Base-by-base conservation (phyloP, 495 filamentous ascomycete genomes). In the Penicillium samsonianum region DNA sequence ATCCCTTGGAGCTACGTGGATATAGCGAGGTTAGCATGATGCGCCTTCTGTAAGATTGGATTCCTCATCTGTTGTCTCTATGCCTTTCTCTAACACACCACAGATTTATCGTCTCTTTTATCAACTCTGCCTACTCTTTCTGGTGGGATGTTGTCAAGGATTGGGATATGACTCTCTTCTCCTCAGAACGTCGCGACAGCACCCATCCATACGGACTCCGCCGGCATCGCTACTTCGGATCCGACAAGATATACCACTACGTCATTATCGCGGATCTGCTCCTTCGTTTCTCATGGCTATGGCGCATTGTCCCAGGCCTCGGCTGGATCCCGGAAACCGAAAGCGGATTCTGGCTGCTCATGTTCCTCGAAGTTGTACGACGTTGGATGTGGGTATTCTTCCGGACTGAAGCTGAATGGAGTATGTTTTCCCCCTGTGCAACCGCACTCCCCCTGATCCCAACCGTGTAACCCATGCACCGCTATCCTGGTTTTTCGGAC, bases 381-480 rank as follows among this genome's bases (percentile, higher is more conserved):
- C 81, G 94, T 17, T 97, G 92, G 92, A 82, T 98, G 63, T 98
- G 94, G 94, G 90, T 94, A 44, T 97, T 98, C 73, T 92, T 98
- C 69, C 84, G 94, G 3, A 85, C 92, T 22, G 94, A 98, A 78
- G 89, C 90, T 20, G 94, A 98, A 78, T 96, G 88, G 88, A 81
- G 90, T 85, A 64, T 71, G 76, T 75, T 41, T 46, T 38, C 33
- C 26, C 40, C 33, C 48, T 37, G 41, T 35, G 23, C 44, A 56
- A 3, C 6, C 22, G 33, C 44, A 43, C 42, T 28, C 38, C 54
- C 38, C 50, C 10, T 26, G 25, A 47, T 37, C 53, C 50, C 55
- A 44, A 17, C 42, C 49, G 31, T 31, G 17, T 23, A 19, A 42
- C 14, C 31, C 44, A 35, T 20, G 2, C 10, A 58, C 25, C 19